Conservation (phyloP, 441 rosid species). For the Capsella rubella region DNA sequence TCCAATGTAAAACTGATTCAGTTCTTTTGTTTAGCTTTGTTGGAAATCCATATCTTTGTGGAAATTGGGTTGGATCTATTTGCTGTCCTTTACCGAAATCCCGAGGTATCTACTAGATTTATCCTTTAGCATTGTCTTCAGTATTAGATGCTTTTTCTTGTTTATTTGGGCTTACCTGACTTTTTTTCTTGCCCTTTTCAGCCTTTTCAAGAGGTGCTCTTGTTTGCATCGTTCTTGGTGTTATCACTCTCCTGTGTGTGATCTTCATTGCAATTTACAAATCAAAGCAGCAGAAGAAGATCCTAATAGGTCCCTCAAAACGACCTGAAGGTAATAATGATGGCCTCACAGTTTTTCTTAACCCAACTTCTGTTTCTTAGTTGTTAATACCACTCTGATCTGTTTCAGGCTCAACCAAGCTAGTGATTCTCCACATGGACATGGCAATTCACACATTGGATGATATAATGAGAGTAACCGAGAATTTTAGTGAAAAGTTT, state of each 20-base stretch:
- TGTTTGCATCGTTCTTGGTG: slow-evolving; percentile 69
- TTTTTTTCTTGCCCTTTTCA: slow-evolving; percentile 22
- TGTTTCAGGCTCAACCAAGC: slow-evolving; percentile 71
- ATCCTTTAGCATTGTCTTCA: neutral
- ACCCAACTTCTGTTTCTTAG: neutral
- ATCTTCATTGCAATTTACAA: slow-evolving; percentile 64
- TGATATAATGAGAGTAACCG: slow-evolving; percentile 88
- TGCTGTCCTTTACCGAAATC: slow-evolving; percentile 65
- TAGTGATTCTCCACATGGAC: slow-evolving; percentile 97
- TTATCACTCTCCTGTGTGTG: slow-evolving; percentile 59
- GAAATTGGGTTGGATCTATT: slow-evolving; percentile 82
- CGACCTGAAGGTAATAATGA: slow-evolving; percentile 57
- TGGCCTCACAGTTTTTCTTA: neutral
- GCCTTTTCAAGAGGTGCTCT: slow-evolving; percentile 65
- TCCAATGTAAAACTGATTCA: neutral
- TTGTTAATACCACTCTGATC: neutral
- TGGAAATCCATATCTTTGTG: slow-evolving; percentile 84
- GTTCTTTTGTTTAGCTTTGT: slow-evolving; percentile 54
- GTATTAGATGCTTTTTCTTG: neutral
- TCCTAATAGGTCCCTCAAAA: slow-evolving; percentile 42
- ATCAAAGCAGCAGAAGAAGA: slow-evolving; percentile 58
- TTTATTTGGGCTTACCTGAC: neutral
- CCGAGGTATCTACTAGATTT: slow-evolving; percentile 51
- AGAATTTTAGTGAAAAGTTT: slow-evolving; percentile 79
- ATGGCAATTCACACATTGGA: slow-evolving; percentile 91